These are phyloP conservation scores for Gautieria morchelliformis DNA, from an alignment of 768 basidiomycete species.

Conservation along the genomic window DNA sequence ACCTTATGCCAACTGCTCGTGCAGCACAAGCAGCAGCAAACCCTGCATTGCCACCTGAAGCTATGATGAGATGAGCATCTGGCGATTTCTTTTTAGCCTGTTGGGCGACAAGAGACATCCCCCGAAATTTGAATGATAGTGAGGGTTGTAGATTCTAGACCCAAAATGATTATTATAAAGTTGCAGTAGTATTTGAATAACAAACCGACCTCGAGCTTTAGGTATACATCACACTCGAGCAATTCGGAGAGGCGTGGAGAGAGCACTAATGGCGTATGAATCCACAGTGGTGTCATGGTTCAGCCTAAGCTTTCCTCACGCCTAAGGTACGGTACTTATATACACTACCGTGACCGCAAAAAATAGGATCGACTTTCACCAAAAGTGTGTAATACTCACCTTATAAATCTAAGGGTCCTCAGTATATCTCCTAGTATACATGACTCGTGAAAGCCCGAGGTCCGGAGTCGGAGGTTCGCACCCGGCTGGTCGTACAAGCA, in stretches of 20 bases:
- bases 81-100: conserved; percentile 36
- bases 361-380: too few species aligned
- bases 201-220: conserved; percentile 59
- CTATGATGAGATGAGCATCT: conserved; percentile 51
- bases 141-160: conserved; percentile 60
- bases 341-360: too few species aligned
- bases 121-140: conserved; percentile 71
- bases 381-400: too few species aligned
- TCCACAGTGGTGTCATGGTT: conserved; percentile 30
- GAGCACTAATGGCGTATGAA: conserved; percentile 55
- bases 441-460: too few species aligned
- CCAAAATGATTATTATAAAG: background rate
- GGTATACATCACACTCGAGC: conserved; percentile 44
- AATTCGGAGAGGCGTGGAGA: conserved; percentile 48
- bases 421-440: too few species aligned
- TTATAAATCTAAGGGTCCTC: too few species aligned
- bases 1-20: conserved; percentile 40
- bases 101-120: conserved; percentile 53
- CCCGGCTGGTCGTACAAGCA: too few species aligned
- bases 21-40: conserved; percentile 61
- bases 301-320: too few species aligned
- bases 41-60: conserved; percentile 78
- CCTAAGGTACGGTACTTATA: too few species aligned
- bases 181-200: background rate
- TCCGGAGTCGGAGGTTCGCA: too few species aligned